Evolutionary conservation across 176 grass and related monocot genomes (phyloP), one percentile per base, ranked within the genome.

Genomic region (Metroxylon sagu): DNA sequence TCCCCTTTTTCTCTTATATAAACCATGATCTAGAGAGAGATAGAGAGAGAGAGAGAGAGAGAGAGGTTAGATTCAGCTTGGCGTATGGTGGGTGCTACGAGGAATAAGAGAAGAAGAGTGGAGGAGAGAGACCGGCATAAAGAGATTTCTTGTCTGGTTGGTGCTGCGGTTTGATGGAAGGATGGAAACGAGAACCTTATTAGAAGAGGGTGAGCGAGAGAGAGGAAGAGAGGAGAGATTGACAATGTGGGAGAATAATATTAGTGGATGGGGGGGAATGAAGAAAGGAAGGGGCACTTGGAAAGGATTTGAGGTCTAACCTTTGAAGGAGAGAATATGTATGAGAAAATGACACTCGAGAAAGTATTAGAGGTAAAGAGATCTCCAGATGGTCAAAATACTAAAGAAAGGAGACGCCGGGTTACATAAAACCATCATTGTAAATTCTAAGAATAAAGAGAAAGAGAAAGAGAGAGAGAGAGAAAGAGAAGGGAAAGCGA

Each of bases 281-380:
- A 67, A 74, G 15, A 53, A 53, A 66, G 19, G 43, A n/a, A 18
- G 26, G 4, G 12, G 23, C 64, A 28, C 17, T 23, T 49, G 25
- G 50, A 52, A 50, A 48, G 64, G 29, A 52, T 52, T 26, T 53
- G 49, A 8, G 19, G 55, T 16, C 52, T 53, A n/a, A 50, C 74
- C 67, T 43, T 43, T 2, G 35, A 43, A 10, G 12, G 8, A 71
- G 73, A 57, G 71, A 70, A 58, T 55, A 77, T 72, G 62, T 81
- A 71, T 83, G 85, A 71, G 83, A 83, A 80, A 90, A 90, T 86
- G 90, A 89, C 85, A 80, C 74, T 85, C 70, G 61, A 39, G 39
- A 71, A 53, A 53, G n/a, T 18, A 56, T 52, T 66, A 31, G 29
- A 53, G n/a, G 52, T 35, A 73, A 43, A 63, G 29, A 86, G 66